These are phyloP conservation scores for Filobasidium uniguttulatum DNA, from an alignment of 1,284 basidiomycete genomes.

Conservation along the genomic window DNA sequence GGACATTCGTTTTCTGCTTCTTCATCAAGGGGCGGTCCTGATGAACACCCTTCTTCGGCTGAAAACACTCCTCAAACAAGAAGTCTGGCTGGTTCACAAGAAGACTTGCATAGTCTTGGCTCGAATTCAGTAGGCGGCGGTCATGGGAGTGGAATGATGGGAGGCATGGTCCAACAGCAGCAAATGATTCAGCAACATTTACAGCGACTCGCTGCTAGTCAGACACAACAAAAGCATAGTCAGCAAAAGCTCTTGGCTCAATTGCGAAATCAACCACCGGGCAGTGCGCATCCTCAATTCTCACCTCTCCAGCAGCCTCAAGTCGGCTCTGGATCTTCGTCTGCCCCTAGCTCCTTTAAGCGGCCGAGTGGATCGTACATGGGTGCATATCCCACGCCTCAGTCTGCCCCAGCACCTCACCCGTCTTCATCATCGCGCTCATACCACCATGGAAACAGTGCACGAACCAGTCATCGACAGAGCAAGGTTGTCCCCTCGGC, in stretches of 20 bases:
- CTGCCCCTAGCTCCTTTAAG: background rate
- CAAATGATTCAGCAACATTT: slow-evolving; percentile 17
- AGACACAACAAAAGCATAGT: slow-evolving; percentile 16
- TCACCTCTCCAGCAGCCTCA: background rate
- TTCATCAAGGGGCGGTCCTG: background rate
- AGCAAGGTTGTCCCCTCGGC: slow-evolving; percentile 8
- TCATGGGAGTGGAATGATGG: background rate
- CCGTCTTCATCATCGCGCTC: background rate
- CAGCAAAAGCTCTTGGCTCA: slow-evolving; percentile 14
- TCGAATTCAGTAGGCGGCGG: background rate
- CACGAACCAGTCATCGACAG: background rate
- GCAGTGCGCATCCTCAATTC: slow-evolving; percentile 11
- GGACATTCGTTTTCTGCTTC: background rate
- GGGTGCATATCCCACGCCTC: background rate
- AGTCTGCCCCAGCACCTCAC: background rate
- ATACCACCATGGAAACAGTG: background rate
- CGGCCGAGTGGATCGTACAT: slow-evolving; percentile 1
- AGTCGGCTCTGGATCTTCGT: too few relatives aligned
- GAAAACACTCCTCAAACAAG: slow-evolving; percentile 15
- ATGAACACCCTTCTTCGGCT: slow-evolving; percentile 14
- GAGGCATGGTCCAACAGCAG: slow-evolving; percentile 13
- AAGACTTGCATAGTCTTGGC: slow-evolving; percentile 11
- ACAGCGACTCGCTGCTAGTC: slow-evolving; percentile 14
- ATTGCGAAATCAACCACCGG: slow-evolving; percentile 6
- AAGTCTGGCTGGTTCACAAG: slow-evolving; percentile 10